Base-by-base conservation (phyloP, 305 asterid species). In the Fraxinus velutina region DNA sequence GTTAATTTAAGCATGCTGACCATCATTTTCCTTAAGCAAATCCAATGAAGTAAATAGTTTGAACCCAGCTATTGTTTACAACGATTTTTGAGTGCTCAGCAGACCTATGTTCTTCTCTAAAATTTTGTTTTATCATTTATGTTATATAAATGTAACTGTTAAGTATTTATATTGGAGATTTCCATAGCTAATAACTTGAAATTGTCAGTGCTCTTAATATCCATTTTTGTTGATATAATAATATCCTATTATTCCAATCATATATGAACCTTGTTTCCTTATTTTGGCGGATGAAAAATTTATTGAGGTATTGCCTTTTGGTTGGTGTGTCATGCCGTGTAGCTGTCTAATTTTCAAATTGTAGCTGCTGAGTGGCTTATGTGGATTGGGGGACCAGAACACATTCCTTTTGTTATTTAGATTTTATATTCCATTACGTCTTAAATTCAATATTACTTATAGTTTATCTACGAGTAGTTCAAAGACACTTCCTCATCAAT, bases 21-120 rank as follows among this genome's bases (percentile, higher is more conserved):
- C 27, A 19, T 17, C 66, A 55, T 17, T 4, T 6, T 55, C 66
- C 10, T 55, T 17, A 6, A 17, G 27, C 32, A 27, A 55, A 30
- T 64, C 55, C 55, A n/a, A 24, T 32, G 81, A 39, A 57, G 82
- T 81, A 32, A 44, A 37, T 77, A 10, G 27, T 71, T 19, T 77
- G 39, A 72, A 72, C 10, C 76, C 13, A 29, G 15, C 52, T 19
- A 6, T 19, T 15, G 5, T 37, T 55, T 39, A 42, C 42, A 13
- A 42, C 7, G 37, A 36, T 34, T 60, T 60, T 21, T 60, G 30
- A 21, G 13, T 60, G 15, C 32, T 21, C 2, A 57, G 9, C 68
- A 19, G 29, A 6, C 68, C 68, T 19, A 7, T 60, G 22, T 60
- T 7, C 13, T 60, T 60, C 30, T 60, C 30, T 60, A 60, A 13